Percentiles rank a stretch among this genome's conserved stretches.
These are phyloP conservation scores for Stropharia rugosoannulata DNA, from an alignment of 768 basidiomycete genomes.

Conservation along the genomic window DNA sequence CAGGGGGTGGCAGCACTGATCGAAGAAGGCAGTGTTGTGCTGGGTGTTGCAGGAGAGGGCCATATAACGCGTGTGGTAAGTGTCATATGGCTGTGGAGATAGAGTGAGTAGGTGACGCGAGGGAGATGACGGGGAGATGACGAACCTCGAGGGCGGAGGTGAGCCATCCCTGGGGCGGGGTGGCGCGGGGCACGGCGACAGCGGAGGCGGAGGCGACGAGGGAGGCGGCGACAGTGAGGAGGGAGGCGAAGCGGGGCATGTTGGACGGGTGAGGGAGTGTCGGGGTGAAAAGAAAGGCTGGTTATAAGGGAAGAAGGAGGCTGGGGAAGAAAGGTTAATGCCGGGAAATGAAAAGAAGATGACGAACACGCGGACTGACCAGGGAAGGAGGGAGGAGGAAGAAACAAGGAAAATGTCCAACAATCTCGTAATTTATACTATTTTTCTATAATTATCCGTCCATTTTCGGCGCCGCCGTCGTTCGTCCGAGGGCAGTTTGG, in stretches of 20 bases:
- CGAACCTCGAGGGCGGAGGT: conserved; percentile 45
- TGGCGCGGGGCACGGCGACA: conserved; percentile 38
- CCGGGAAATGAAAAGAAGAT: conserved; percentile 29
- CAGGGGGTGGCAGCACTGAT: conserved; percentile 71
- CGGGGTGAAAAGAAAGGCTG: conserved; percentile 22
- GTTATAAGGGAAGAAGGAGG: conserved; percentile 23
- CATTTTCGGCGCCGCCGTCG: conserved; percentile 7
- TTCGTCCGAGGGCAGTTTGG: neutral
- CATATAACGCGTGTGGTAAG: conserved; percentile 64
- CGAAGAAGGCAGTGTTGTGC: conserved; percentile 58
- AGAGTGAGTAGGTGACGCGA: conserved; percentile 5
- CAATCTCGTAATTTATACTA: conserved; percentile 13
- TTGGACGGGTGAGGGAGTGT: conserved; percentile 25
- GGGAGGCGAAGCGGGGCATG: conserved; percentile 36
- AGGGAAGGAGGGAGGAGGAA: conserved; percentile 25
- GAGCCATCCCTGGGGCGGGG: conserved; percentile 42
- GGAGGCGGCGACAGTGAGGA: conserved; percentile 42
- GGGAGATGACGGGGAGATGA: neutral
- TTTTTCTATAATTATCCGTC: conserved; percentile 11
- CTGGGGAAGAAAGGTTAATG: conserved; percentile 19
- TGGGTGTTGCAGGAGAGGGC: conserved; percentile 49
- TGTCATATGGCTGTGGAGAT: conserved; percentile 41
- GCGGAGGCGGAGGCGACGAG: conserved; percentile 39
- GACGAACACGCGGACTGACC: conserved; percentile 30
- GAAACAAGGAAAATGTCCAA: conserved; percentile 19